phyloP scores from a whole-genome alignment of 768 basidiomycete species.

The Mycena vulgaris region DNA sequence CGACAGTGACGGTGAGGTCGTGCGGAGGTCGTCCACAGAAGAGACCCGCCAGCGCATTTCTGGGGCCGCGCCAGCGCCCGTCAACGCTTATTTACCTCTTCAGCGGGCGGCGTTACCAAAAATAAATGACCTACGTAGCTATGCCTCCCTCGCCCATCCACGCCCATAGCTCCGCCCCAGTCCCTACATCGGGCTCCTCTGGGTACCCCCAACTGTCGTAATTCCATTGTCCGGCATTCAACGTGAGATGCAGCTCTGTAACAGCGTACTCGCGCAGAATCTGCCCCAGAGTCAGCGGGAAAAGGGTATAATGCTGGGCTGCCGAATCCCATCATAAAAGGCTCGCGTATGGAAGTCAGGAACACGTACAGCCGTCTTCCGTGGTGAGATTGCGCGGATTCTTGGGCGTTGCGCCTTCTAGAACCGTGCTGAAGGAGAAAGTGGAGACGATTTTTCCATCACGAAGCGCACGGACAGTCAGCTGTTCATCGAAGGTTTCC shows the following conservation, averaged over 20 bases:
- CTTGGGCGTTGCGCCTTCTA: constrained; percentile 68
- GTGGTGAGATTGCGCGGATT: constrained; percentile 65
- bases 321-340: background rate
- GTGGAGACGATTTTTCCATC: constrained; percentile 88
- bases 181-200: constrained; percentile 79
- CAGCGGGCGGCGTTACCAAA: background rate
- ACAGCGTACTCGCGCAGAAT: constrained; percentile 89
- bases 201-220: constrained; percentile 90
- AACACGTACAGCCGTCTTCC: constrained; percentile 64
- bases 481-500: constrained; percentile 67
- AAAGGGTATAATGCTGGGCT: constrained; percentile 91
- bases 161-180: constrained; percentile 92
- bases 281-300: constrained; percentile 90
- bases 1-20: constrained; percentile 73
- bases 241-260: constrained; percentile 88
- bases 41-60: constrained; percentile 91
- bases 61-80: constrained; percentile 85
- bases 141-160: constrained; percentile 84
- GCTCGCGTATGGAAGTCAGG: background rate
- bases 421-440: constrained; percentile 84
- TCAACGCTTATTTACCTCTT: constrained; percentile 66
- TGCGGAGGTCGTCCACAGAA: constrained; percentile 92
- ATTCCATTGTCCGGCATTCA: constrained; percentile 95
- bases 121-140: constrained; percentile 56
- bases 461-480: constrained; percentile 67